Base-by-base conservation (phyloP, 306 rosid species). In the Lathyrus oleraceus region DNA sequence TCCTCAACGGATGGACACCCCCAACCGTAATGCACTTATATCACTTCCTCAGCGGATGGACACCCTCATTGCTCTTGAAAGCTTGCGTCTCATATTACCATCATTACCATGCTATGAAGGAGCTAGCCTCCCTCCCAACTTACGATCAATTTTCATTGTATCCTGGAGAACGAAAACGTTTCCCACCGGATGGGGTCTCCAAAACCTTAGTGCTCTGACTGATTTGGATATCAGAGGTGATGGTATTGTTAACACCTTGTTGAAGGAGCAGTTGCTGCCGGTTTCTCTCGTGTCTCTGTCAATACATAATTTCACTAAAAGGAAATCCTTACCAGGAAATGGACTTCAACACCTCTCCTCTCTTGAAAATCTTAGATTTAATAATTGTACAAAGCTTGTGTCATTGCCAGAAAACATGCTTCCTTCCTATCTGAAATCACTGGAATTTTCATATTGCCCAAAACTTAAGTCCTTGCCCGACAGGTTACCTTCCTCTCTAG, bases 21-120 rank as follows among this genome's bases (percentile, higher is more conserved):
- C 39, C 39, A 35, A 35, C 39, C 2, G 7, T 30, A 4, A 30
- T 30, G 35, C 35, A 30, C 35, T 30, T 30, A 5, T 30, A 30
- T 30, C 35, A 30, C 35, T 30, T 30, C 35, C 35, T 30, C 35
- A 4, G 5, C 35, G 35, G 28, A 25, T 25, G 28, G 28, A 25
- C 28, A 25, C 16, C 28, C 48, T 67, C 61, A 51, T 20, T 1
- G 30, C 48, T 35, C 73, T 68, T 68, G 49, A 68, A n/a, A 8
- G n/a, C 35, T 30, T 30, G 35, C 4, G 7, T 0, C 35, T 30
- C 35, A 30, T 1, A 30, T 30, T 30, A 30, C 35, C 35, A 30
- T 30, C 35, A 30, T 30, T 30, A 30, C 35, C 35, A 30, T 51
- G 27, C 49, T 48, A 11, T 15, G 61, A 51, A 49, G 17, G 23